These are phyloP conservation scores for Discostella stelligeroides DNA, from an alignment of 108 stramenopile genomes.

Conservation along the genomic window DNA sequence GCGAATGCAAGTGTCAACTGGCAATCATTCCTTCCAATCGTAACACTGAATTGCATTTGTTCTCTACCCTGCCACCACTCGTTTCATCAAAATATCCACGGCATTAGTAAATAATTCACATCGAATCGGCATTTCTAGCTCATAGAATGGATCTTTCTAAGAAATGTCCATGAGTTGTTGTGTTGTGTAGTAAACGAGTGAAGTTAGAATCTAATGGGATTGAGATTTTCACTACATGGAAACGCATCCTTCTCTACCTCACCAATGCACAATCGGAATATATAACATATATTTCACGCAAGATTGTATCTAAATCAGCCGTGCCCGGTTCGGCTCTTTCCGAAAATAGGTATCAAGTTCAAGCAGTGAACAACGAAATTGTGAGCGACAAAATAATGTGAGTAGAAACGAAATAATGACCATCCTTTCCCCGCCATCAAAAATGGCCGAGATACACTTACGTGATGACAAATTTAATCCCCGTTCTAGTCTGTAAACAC, in stretches of 20 bases:
- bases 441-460: conserved; percentile 57
- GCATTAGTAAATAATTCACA: conserved; percentile 80
- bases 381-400: neutral
- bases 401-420: neutral
- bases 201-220: neutral
- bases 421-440: too few species aligned
- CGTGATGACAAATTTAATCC: conserved; percentile 90
- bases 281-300: conserved; percentile 79
- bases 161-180: neutral
- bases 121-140: conserved; percentile 90
- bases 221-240: neutral
- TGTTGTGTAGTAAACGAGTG: neutral
- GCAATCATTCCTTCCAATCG: too few species aligned
- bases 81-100: conserved; percentile 71
- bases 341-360: neutral
- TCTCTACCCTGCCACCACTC: conserved; percentile 11
- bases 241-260: conserved; percentile 15
- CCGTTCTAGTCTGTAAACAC: conserved; percentile 83
- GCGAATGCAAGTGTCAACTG: too few species aligned
- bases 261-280: conserved; percentile 84
- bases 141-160: conserved; percentile 89
- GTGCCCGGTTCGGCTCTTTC: conserved; percentile 70
- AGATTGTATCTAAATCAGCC: conserved; percentile 60
- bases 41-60: too few species aligned
- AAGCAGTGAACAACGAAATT: neutral